phyloP scores from a whole-genome alignment of 2,329 filamentous ascomycete genomes.

The Coniochaeta sp. region DNA sequence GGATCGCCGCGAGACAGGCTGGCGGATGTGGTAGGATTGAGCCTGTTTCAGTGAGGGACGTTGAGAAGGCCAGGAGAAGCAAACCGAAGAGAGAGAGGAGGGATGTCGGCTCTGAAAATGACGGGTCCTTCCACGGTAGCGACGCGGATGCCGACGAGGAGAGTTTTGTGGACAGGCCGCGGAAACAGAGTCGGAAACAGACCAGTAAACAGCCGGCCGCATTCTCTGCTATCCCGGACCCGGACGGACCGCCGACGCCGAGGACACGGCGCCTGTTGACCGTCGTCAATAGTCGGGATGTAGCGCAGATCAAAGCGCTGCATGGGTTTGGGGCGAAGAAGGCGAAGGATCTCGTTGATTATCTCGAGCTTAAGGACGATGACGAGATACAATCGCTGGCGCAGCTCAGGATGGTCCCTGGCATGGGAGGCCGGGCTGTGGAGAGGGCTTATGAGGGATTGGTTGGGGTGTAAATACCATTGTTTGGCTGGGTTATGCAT shows the following conservation, averaged over 20 bases:
- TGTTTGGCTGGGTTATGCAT: background rate
- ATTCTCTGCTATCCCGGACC: slow-evolving; percentile 29
- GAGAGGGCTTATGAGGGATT: slow-evolving; percentile 49
- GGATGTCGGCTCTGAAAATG: background rate
- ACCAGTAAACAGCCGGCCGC: slow-evolving; percentile 12
- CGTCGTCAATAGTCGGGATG: slow-evolving; percentile 67
- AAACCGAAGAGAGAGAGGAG: background rate
- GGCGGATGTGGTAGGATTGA: background rate
- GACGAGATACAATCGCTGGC: slow-evolving; percentile 38
- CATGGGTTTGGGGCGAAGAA: slow-evolving; percentile 68
- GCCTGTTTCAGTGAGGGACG: background rate
- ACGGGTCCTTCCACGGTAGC: background rate
- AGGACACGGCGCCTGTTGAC: slow-evolving; percentile 55
- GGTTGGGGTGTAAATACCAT: slow-evolving; percentile 2
- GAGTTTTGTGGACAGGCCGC: slow-evolving; percentile 17
- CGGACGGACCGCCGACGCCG: slow-evolving; percentile 27
- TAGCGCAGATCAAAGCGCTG: slow-evolving; percentile 56
- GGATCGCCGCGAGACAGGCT: slow-evolving; percentile 31
- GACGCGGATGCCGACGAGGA: slow-evolving; percentile 8
- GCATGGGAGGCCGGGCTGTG: slow-evolving; percentile 48
- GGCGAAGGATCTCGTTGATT: slow-evolving; percentile 52
- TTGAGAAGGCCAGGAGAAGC: background rate
- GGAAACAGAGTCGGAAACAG: slow-evolving; percentile 6
- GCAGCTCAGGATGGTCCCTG: slow-evolving; percentile 46
- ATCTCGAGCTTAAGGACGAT: slow-evolving; percentile 38